Conservation (phyloP, 345 rosid genomes). For the Hibiscus syriacus region DNA sequence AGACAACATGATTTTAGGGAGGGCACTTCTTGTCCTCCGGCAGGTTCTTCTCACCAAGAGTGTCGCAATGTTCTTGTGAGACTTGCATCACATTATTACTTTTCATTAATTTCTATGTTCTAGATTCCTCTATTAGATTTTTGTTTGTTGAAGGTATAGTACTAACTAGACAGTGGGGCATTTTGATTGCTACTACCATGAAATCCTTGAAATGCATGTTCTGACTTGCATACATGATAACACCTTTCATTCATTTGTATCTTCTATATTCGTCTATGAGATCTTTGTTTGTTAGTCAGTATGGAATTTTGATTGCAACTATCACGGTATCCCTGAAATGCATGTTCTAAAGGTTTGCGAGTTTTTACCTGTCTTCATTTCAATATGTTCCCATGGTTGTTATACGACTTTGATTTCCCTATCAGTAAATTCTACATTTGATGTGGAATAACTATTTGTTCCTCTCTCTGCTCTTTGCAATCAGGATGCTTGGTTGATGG, state of each 20-base stretch:
- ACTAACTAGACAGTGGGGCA: no score
- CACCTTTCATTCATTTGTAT: slow-evolving; percentile 3
- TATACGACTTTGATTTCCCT: neutral
- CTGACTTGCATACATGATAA: no score
- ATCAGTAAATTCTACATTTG: neutral
- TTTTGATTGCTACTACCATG: no score
- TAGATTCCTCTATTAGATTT: neutral
- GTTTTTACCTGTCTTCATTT: no score
- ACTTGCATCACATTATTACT: slow-evolving; percentile 9
- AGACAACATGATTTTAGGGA: slow-evolving; percentile 95
- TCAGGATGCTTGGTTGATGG: neutral
- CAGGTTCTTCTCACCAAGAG: slow-evolving; percentile 72
- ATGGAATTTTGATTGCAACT: neutral
- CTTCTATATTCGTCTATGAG: neutral
- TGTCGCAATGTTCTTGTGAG: slow-evolving; percentile 85
- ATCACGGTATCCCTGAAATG: neutral
- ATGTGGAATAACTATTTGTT: neutral
- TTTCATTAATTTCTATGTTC: slow-evolving; percentile 4
- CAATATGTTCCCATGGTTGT: no score
- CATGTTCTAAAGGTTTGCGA: no score
- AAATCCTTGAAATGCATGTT: no score
- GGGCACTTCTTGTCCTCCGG: slow-evolving; percentile 77
- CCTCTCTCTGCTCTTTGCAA: neutral
- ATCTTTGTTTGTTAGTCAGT: neutral
- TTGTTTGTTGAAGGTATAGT: neutral